Evolutionary conservation across 257 asterid genomes (phyloP).

Genomic region (Nicotiana attenuata): DNA sequence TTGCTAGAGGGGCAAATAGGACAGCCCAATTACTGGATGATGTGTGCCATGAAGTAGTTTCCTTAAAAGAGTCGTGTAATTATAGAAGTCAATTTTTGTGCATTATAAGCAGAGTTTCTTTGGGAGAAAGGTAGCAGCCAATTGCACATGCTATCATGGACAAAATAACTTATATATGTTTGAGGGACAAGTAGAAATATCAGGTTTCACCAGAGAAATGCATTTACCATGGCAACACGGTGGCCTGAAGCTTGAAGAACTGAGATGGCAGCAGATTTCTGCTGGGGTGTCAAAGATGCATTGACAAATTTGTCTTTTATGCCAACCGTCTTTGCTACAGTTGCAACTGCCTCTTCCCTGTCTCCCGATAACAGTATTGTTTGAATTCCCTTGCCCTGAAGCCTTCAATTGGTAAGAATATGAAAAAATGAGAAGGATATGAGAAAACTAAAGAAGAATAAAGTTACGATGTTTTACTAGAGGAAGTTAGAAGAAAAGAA

Average conservation of each 20-base stretch:
- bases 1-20: neutral
- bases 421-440: neutral
- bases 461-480: neutral
- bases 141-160: neutral
- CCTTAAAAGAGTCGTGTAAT: neutral
- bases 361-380: slow-evolving; percentile 88
- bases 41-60: neutral
- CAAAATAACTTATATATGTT: neutral
- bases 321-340: slow-evolving; percentile 73
- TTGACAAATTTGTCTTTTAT: slow-evolving; percentile 58
- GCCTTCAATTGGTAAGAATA: slow-evolving; percentile 41
- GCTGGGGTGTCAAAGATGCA: slow-evolving; percentile 78
- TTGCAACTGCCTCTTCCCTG: slow-evolving; percentile 99
- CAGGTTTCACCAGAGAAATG: neutral
- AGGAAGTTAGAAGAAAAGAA: neutral
- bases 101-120: neutral
- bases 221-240: slow-evolving; percentile 81
- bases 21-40: neutral
- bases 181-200: slow-evolving; percentile 53
- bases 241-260: slow-evolving; percentile 81
- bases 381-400: slow-evolving; percentile 71
- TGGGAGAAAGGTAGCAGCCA: neutral
- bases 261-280: slow-evolving; percentile 69
- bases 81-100: neutral
- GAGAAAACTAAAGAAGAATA: slow-evolving; percentile 9